Evolutionary conservation across 2,329 filamentous ascomycete species (phyloP), one percentile per base, ranked within the genome.

Genomic region (Colletotrichum cordylinicola): DNA sequence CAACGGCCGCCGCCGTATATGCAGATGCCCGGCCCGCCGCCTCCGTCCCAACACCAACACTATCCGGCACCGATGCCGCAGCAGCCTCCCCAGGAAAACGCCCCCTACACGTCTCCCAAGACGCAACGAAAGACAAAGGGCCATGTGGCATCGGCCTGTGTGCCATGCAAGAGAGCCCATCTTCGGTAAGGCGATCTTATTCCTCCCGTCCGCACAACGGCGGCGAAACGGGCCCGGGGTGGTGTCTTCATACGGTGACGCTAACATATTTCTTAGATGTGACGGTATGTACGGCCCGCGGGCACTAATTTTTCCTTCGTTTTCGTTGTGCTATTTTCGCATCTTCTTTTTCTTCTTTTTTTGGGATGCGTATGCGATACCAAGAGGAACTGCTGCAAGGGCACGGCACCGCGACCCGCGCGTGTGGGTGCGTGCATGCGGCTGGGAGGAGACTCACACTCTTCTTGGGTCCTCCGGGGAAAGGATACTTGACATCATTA

Each of bases 161-260:
- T 96, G 79, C 95, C 95, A 76, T 97, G 95, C 86, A 96, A 96
- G 83, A 93, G 92, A 83, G 95, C 95, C 48, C 95, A 97, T 90
- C 89, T 97, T 78, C 89, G 92, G 91, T 93, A 85, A 82, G 87
- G 79, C 74, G n/a, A 52, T 24, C 39, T 35, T 56, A 7, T 65
- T 62, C 4, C 68, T n/a, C 16, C 62, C 56, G 52, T 21, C 16
- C 43, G 27, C n/a, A 27, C 24, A 27, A 48, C 29, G 24, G 58
- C 52, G 29, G n/a, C 62, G 37, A 39, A 56, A 64, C 58, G 75
- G 29, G 31, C 24, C 24, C n/a, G n/a, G n/a, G 16, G 55, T 56
- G 33, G 8, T 58, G 58, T 56, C 60, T 71, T 72, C 39, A 43
- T 43, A 67, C 43, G 62, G 62, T 72, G 75, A 77, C 52, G 66